phyloP scores from a whole-genome alignment of 2,329 filamentous ascomycete genomes.

The Xylaria sp. region DNA sequence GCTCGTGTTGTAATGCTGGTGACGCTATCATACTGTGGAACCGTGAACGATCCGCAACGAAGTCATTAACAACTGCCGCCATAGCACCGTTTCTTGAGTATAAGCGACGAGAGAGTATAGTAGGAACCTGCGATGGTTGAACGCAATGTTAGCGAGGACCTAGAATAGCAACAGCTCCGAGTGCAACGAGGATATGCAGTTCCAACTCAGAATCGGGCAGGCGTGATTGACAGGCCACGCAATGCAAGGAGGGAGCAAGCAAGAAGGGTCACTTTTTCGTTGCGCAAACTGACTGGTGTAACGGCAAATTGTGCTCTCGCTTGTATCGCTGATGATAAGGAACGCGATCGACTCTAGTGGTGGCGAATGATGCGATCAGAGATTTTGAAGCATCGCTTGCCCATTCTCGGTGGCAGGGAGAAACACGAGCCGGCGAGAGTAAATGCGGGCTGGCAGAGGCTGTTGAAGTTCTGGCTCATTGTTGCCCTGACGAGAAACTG shows the following conservation, averaged over 20 bases:
- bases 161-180: not conserved
- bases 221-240: not conserved
- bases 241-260: not conserved
- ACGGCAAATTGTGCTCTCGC: not conserved
- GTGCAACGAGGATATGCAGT: not conserved
- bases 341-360: not conserved
- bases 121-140: conserved; percentile 11
- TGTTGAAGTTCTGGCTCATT: not conserved
- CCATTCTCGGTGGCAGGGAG: not conserved
- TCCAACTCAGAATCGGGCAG: not conserved
- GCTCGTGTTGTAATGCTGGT: conserved; percentile 52
- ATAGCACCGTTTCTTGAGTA: conserved; percentile 49
- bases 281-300: not conserved
- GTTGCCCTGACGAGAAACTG: not conserved
- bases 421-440: not conserved
- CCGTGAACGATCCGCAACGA: conserved; percentile 72
- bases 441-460: not conserved
- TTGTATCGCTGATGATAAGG: conserved; percentile 3
- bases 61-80: conserved; percentile 72
- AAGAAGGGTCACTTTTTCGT: conserved; percentile 1
- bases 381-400: not conserved
- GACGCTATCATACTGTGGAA: conserved; percentile 72
- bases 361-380: not conserved
- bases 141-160: conserved; percentile 6
- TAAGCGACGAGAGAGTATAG: conserved; percentile 2